Base-by-base conservation (phyloP, 2,329 filamentous ascomycete species). In the Phialemoniopsis sp. region DNA sequence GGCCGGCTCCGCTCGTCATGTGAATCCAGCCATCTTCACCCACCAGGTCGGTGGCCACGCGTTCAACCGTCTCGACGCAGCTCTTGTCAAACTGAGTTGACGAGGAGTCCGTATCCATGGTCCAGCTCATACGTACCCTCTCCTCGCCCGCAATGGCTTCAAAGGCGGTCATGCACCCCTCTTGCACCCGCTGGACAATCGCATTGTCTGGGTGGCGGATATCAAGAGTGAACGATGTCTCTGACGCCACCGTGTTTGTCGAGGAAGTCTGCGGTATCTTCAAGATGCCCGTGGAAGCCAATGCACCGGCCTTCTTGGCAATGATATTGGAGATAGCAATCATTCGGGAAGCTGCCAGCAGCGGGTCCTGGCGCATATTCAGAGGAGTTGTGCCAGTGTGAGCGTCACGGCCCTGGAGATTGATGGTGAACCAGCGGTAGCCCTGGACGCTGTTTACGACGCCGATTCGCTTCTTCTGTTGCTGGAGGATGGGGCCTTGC, bases 401-500 rank as follows among this genome's bases (percentile, higher is more conserved):
- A 5, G 78, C 78, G 48, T 88, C 85, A 48, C 77, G 67, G 2
- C 86, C 85, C 9, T 66, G 66, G 3, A 89, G 72, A 6, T 75
- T 77, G 29, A 89, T 59, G 0, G 77, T 83, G 57, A 80, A 81
- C 86, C 86, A 89, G 42, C 79, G 77, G 58, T 87, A 89, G 5
- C 82, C 82, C 55, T 89, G 85, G 2, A 86, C 85, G 3, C 84
- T 85, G 26, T 76, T 73, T 5, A 90, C 86, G 7, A 87, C 73
- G 16, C 83, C 82, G 37, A 91, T 73, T 39, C 80, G 80, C 47
- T 80, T 72, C 18, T 70, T 63, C 19, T 74, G 69, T 13, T 71
- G 71, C 52, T 90, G 81, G 1, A 94, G 71, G 28, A 88, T 77
- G 0, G 87, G 86, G 0, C 87, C 87, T 57, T 94, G 89, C 57